phyloP scores from a whole-genome alignment of 202 grass and related monocot species.

The Bolboschoenoplectus hybrid region DNA sequence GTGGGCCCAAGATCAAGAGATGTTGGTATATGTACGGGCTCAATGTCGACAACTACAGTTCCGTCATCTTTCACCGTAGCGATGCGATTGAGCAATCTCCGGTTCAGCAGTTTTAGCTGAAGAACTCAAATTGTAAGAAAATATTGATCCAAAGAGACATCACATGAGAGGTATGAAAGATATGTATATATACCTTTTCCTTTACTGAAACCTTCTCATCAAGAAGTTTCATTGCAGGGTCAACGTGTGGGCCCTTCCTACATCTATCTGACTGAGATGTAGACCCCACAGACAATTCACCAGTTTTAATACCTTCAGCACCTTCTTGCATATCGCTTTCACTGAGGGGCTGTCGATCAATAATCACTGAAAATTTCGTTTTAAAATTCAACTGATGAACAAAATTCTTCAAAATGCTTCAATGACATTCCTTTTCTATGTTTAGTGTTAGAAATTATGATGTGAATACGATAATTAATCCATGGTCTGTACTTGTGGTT shows the following conservation, averaged over 20 bases:
- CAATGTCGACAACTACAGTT: conserved; percentile 83
- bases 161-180: conserved; percentile 22
- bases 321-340: conserved; percentile 67
- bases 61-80: conserved; percentile 86
- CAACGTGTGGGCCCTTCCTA: conserved; percentile 40
- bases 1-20: conserved; percentile 42
- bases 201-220: conserved; percentile 70
- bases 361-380: conserved; percentile 38
- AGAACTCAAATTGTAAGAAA: conserved; percentile 21
- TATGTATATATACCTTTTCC: conserved; percentile 62
- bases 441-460: no score
- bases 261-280: conserved; percentile 63
- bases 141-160: conserved; percentile 8
- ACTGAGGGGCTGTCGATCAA: conserved; percentile 53
- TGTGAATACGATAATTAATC: no score
- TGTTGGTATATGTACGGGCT: conserved; percentile 21
- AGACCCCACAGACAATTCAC: conserved; percentile 50
- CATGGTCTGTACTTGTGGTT: no score
- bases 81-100: conserved; percentile 81
- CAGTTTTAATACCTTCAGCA: conserved; percentile 52
- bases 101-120: conserved; percentile 42
- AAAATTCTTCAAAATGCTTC: neutral
- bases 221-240: conserved; percentile 68
- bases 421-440: no score
- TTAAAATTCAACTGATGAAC: neutral